Evolutionary conservation across 306 rosid genomes (phyloP).

Genomic region (Lagenaria siceraria): DNA sequence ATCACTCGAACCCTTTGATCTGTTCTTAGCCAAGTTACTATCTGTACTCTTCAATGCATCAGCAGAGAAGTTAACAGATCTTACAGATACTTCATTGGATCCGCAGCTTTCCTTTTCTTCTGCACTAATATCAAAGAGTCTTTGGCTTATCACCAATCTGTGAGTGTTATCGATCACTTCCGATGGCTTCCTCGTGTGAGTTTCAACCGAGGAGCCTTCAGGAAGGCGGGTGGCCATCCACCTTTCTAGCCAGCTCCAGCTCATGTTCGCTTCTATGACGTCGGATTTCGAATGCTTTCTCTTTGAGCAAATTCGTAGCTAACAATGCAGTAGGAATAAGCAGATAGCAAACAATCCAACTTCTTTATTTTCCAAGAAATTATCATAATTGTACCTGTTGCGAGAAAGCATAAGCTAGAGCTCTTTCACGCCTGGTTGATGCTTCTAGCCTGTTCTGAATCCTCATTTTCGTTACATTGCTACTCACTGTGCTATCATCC

Average conservation of each 20-base stretch:
- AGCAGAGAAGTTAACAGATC: constrained; percentile 34
- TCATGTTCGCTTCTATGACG: constrained; percentile 46
- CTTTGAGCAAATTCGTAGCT: constrained; percentile 77
- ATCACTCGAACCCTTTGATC: constrained; percentile 32
- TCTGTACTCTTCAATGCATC: constrained; percentile 23
- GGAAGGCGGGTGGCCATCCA: constrained; percentile 96
- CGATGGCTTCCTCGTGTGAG: constrained; percentile 26
- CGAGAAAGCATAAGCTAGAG: constrained; percentile 92
- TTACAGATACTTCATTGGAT: constrained; percentile 66
- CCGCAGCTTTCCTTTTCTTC: constrained; percentile 93
- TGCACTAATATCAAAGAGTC: constrained; percentile 35
- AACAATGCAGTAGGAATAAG: not conserved
- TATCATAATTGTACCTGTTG: constrained; percentile 50
- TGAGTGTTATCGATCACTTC: constrained; percentile 24
- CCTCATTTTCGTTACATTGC: constrained; percentile 66
- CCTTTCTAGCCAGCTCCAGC: constrained; percentile 97
- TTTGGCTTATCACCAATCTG: constrained; percentile 17
- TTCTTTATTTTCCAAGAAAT: not conserved
- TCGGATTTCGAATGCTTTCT: constrained; percentile 32
- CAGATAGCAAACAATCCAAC: not conserved
- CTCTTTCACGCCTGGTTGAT: constrained; percentile 79
- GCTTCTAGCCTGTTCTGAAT: constrained; percentile 84
- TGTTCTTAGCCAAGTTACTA: constrained; percentile 21
- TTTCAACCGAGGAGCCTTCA: constrained; percentile 43
- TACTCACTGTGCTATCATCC: constrained; percentile 95